These are phyloP conservation scores for Pyrenophora graminea DNA, from an alignment of 2,329 filamentous ascomycete species.

Conservation along the genomic window DNA sequence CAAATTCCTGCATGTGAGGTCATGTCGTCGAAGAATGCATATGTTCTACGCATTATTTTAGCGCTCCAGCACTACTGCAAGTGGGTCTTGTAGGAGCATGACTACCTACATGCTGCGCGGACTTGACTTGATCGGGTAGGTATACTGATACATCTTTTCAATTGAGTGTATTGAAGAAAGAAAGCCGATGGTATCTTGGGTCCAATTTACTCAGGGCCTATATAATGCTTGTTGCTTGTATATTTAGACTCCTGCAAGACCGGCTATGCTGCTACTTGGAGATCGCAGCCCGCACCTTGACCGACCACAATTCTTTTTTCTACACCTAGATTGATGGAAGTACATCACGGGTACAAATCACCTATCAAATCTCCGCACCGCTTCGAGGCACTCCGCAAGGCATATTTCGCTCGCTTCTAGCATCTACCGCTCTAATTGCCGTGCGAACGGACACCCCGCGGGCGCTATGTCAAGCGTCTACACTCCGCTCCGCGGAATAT, in stretches of 20 bases:
- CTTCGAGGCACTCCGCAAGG: constrained; percentile 13
- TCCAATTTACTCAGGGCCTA: too few relatives aligned
- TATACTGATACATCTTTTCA: too few relatives aligned
- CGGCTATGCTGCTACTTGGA: too few relatives aligned
- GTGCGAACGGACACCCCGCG: neutral
- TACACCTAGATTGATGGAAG: neutral
- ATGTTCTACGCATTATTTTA: constrained; percentile 1
- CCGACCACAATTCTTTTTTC: neutral
- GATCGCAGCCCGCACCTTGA: neutral
- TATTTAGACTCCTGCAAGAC: too few relatives aligned
- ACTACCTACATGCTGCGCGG: too few relatives aligned
- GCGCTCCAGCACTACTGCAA: neutral
- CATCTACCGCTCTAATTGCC: neutral
- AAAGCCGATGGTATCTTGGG: too few relatives aligned
- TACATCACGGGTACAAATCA: neutral
- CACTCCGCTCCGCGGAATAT: too few relatives aligned
- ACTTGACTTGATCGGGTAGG: too few relatives aligned
- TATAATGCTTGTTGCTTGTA: too few relatives aligned
- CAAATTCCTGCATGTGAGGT: constrained; percentile 19
- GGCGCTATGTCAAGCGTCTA: neutral
- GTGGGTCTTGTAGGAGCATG: too few relatives aligned
- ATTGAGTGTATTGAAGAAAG: too few relatives aligned
- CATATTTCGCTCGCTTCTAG: constrained; percentile 5
- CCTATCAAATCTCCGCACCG: constrained; percentile 4
- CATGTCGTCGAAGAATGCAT: constrained; percentile 9